Evolutionary conservation across 1,139 yeast genomes (phyloP).

Genomic region (Blastobotrys buckinghamii): DNA sequence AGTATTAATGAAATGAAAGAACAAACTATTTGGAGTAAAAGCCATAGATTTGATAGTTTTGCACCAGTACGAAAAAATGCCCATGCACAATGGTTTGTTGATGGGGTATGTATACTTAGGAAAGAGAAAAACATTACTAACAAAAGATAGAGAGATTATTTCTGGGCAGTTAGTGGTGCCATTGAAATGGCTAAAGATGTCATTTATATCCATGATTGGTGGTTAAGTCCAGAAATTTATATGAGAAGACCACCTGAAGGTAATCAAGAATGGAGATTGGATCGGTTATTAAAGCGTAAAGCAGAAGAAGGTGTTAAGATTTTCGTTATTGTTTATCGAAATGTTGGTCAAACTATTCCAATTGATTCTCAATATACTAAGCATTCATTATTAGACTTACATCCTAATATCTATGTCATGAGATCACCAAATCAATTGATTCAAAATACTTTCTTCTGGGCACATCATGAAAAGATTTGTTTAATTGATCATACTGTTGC

Average conservation of each 20-base stretch:
- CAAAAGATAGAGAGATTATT: constrained; percentile 58
- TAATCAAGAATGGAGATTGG: constrained; percentile 90
- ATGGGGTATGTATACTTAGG: constrained; percentile 41
- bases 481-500: constrained; percentile 84
- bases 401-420: constrained; percentile 81
- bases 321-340: constrained; percentile 88
- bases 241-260: constrained; percentile 93
- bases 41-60: constrained; percentile 78
- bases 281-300: constrained; percentile 77
- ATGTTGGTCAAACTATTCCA: constrained; percentile 88
- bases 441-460: constrained; percentile 96
- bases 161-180: constrained; percentile 94
- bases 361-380: constrained; percentile 94
- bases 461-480: constrained; percentile 94
- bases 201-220: constrained; percentile 96
- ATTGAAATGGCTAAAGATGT: constrained; percentile 91
- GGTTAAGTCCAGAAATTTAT: constrained; percentile 93
- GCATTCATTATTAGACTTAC: constrained; percentile 80
- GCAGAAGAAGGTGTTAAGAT: constrained; percentile 95
- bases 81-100: constrained; percentile 96
- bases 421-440: constrained; percentile 94
- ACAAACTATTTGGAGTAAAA: constrained; percentile 63
- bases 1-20: constrained; percentile 67
- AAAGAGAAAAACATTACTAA: not conserved
- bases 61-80: constrained; percentile 85